Percentiles rank a stretch among this genome's conserved stretches.
phyloP scores from a whole-genome alignment of 257 asterid genomes.

The Nyctanthes arbortristis region DNA sequence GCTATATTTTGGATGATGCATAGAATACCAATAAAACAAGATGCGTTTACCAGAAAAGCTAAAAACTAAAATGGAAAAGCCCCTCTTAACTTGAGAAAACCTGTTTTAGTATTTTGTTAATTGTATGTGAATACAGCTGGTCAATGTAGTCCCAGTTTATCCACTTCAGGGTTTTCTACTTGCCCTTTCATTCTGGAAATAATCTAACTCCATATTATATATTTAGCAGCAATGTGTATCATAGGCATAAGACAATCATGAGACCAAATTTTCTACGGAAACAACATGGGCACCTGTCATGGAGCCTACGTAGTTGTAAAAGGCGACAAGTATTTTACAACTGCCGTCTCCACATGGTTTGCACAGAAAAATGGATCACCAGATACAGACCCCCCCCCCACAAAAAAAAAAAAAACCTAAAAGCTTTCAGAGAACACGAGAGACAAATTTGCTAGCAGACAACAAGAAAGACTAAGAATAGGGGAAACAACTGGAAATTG shows the following conservation, averaged over 20 bases:
- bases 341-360: too few species aligned
- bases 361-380: too few species aligned
- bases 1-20: too few species aligned
- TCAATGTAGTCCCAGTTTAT: background rate
- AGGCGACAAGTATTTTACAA: too few species aligned
- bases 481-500: background rate
- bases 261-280: too few species aligned
- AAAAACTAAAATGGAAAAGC: background rate
- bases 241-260: too few species aligned
- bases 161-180: background rate
- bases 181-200: background rate
- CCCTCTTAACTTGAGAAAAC: background rate
- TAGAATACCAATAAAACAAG: background rate
- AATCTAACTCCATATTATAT: background rate
- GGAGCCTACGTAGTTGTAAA: too few species aligned
- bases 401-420: too few species aligned
- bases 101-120: background rate
- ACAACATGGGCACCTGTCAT: too few species aligned
- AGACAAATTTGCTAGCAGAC: background rate
- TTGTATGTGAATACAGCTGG: background rate
- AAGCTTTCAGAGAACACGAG: background rate
- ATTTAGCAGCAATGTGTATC: background rate
- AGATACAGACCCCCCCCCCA: too few species aligned
- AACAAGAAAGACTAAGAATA: background rate
- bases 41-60: background rate